A percentile compares a stretch with the other conserved stretches of the same genome.
Conservation (phyloP, 2,329 filamentous ascomycete species). For the Ilyonectria sp. region DNA sequence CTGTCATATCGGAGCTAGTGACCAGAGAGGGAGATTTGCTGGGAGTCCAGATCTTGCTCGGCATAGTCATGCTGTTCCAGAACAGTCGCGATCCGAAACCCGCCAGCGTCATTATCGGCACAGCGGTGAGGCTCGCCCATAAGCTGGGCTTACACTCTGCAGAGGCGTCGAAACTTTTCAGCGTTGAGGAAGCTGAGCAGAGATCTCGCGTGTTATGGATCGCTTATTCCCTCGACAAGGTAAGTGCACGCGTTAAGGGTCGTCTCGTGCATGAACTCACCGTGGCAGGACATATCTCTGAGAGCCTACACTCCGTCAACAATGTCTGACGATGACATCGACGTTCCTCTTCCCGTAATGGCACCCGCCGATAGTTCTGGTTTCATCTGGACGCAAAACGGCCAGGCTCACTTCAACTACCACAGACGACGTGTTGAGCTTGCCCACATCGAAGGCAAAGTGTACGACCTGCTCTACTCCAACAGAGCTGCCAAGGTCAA, state of each 20-base stretch:
- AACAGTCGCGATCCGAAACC: conserved; percentile 55
- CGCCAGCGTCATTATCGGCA: conserved; percentile 56
- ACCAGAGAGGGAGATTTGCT: conserved; percentile 55
- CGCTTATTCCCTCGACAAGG: conserved; percentile 59
- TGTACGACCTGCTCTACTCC: conserved; percentile 58
- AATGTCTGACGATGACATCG: conserved; percentile 58
- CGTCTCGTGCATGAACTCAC: not conserved
- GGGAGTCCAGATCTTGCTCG: conserved; percentile 57
- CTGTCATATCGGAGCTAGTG: conserved; percentile 56
- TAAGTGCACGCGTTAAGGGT: conserved; percentile 14
- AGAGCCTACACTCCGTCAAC: conserved; percentile 55
- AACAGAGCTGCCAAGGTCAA: conserved; percentile 47
- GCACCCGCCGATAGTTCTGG: conserved; percentile 51
- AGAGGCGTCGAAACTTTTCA: conserved; percentile 39
- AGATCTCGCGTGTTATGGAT: conserved; percentile 59
- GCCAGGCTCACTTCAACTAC: conserved; percentile 53
- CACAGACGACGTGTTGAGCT: conserved; percentile 58
- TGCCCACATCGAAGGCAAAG: conserved; percentile 57
- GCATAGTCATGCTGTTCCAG: conserved; percentile 56
- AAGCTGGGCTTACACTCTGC: conserved; percentile 54
- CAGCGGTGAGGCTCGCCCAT: conserved; percentile 57
- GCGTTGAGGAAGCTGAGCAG: conserved; percentile 52
- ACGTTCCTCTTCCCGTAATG: conserved; percentile 54
- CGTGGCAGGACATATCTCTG: conserved; percentile 52
- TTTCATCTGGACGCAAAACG: conserved; percentile 54